Evolutionary conservation across 768 basidiomycete species (phyloP), one percentile per base, ranked within the genome.

Genomic region (Hypsizygus marmoreus): DNA sequence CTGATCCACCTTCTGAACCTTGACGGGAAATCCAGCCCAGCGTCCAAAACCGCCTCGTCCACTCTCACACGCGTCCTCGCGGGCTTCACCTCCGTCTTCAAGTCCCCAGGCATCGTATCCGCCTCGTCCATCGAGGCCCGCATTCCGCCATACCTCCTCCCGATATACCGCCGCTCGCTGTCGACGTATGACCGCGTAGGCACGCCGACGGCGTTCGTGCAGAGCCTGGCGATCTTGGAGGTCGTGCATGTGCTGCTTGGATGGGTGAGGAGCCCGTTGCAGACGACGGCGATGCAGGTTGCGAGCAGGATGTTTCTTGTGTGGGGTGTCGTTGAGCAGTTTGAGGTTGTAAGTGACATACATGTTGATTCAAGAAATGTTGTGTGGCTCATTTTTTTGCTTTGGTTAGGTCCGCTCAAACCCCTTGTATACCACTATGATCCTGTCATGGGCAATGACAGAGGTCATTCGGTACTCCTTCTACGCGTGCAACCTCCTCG

Each of bases 391-490:
- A n/a, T n/a, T n/a, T n/a, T 49, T 20, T n/a, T 11, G 22, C 38
- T 16, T 26, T 45, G 6, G 35, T 19, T 47, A 88, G 82, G 76
- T 88, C 20, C 87, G 81, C 52, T 61, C 72, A 3, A 84, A 81
- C 59, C 90, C 97, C 3, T 61, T 94, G 20, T 97, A 90, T 71
- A 80, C 90, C 5, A 84, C 86, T 39, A 95, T 97, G 92, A 79
- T 97, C 43, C 67, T 95, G 50, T 88, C 95, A 0, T 98, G 97
- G 97, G 86, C 90, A 0, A 50, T 84, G 40, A 91, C 93, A 12
- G 97, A 99, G 68, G 81, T 95, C 36, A 82, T 95, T 45, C 90
- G 97, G 23, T 98, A 98, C 69, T 62, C 81, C 7, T 95, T 86
- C 74, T 99, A 98, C 65, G 84, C 87, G 2, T 69, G 75, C 57